Base-by-base conservation (phyloP, 2,329 filamentous ascomycete species). In the Fusarium nygamai region DNA sequence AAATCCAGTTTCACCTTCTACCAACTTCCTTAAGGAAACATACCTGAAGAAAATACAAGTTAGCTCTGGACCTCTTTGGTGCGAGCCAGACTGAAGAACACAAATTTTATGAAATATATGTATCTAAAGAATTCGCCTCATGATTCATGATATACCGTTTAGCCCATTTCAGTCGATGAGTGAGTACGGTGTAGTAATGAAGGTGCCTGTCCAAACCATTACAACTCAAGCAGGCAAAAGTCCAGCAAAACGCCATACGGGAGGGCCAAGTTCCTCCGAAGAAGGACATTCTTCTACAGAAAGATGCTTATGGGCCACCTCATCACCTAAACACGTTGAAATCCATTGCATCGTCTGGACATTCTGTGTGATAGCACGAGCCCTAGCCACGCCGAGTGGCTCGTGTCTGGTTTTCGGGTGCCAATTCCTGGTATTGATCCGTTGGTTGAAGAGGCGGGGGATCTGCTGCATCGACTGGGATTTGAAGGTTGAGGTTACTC, bases 41-140 rank as follows among this genome's bases (percentile, higher is more conserved):
- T 6, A 14, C 13, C 24, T 1, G 1, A 24, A 3, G 6, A 19
- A 24, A 19, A 12, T 44, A 19, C 1, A 12, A 19, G 16, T 44
- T 3, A 27, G 6, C 7, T 20, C 24, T 19, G 17, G 6, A 2
- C 12, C 12, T 0, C 9, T 14, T 9, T 9, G 1, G 43, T 17
- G 1, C 11, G 43, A 27, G 11, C 8, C 17, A 9, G 43, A 8
- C 17, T 9, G 2, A 13, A 19, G 17, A 46, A 46, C 2, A 27
- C 0, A 13, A 46, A 27, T 6, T 6, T 0, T 27, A 6, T 20
- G 3, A 10, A 46, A 27, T 20, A 3, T 8, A 0, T 5, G 1
- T 27, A 20, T 44, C 44, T 19, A 10, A 24, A 29, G 10, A 7
- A 10, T 3, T 20, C 4, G 8, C 44, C 12, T 27, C 44, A 3